phyloP scores from a whole-genome alignment of 2,329 filamentous ascomycete species.

The Paraphaeosphaeria minitans region DNA sequence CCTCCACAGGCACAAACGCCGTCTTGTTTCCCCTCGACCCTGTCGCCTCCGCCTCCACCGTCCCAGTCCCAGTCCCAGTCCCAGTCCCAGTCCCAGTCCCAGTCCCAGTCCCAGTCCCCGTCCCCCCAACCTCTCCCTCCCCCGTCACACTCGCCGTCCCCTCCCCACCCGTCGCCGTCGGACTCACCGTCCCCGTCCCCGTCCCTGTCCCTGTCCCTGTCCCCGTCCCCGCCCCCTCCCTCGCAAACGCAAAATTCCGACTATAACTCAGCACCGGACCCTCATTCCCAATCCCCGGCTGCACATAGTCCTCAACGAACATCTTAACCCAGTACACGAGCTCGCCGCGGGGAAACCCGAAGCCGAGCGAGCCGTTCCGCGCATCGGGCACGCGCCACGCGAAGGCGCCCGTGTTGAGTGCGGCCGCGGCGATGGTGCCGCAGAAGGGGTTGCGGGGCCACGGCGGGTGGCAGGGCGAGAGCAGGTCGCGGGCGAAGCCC shows the following conservation, averaged over 20 bases:
- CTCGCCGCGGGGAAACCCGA: slow-evolving; percentile 18
- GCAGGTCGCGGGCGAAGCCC: slow-evolving; percentile 21
- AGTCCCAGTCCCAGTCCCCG: neutral
- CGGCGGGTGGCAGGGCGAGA: slow-evolving; percentile 20
- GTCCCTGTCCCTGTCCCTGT: slow-evolving; percentile 3
- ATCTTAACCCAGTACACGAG: slow-evolving; percentile 24
- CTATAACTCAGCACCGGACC: slow-evolving; percentile 25
- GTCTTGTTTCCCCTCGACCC: neutral
- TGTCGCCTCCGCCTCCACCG: neutral
- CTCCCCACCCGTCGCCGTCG: neutral
- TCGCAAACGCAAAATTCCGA: slow-evolving; percentile 23
- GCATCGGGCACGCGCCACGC: slow-evolving; percentile 13
- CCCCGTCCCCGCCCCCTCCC: slow-evolving; percentile 12
- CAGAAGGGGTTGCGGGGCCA: slow-evolving; percentile 23
- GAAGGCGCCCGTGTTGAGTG: slow-evolving; percentile 22
- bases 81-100: neutral
- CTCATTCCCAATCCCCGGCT: slow-evolving; percentile 15
- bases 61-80: neutral
- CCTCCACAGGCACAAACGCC: neutral
- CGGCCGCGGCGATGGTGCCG: slow-evolving; percentile 21
- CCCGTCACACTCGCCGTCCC: neutral
- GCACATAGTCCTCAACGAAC: slow-evolving; percentile 23
- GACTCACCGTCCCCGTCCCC: slow-evolving; percentile 2
- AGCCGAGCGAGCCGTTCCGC: slow-evolving; percentile 12
- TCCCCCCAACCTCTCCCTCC: neutral